Base-by-base conservation (phyloP, 148 eudicot species). In the Fagopyrum esculentum region DNA sequence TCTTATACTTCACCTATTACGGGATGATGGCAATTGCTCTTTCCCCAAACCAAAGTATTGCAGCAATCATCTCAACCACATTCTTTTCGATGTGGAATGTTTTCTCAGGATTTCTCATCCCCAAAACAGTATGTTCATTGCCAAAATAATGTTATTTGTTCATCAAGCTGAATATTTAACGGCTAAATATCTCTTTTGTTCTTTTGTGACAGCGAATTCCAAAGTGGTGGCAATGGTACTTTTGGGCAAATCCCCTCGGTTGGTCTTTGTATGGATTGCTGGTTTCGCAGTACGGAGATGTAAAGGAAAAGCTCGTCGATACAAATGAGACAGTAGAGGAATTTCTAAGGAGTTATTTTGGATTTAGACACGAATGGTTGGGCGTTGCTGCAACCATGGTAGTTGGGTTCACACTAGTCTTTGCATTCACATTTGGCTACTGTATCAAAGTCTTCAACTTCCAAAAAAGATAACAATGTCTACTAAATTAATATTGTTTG, bases 201-300 rank as follows among this genome's bases (percentile, higher is more conserved):
- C 51, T 9, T 13, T 44, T 16, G 10, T 63, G 73, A 69, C 74
- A 84, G 86, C 78, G 81, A 19, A 83, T 81, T 19, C 86, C 84
- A 1, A 50, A 78, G 35, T 87, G 93, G 90, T 89, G 93, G 90
- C 85, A 88, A 80, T 87, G 93, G 93, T 89, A 89, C 82, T 87
- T 81, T 69, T 85, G 85, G 82, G 72, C 77, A 16, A 83, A 87
- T 76, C 93, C 93, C 4, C 75, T 85, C 4, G 73, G 86, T 6
- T 89, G 93, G 93, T 87, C 87, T 35, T 72, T 89, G 79, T 87
- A 89, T 17, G 93, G 93, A 48, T 55, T 87, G 75, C 66, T 89
- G 26, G 86, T 75, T 68, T 89, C 93, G 46, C 93, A 89, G 66
- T 89, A 76, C 59, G 93, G 84, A 26, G 89, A 87, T 50, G 49